Base-by-base conservation (phyloP, 1,284 basidiomycete species). In the Moniliophthora roreri region DNA sequence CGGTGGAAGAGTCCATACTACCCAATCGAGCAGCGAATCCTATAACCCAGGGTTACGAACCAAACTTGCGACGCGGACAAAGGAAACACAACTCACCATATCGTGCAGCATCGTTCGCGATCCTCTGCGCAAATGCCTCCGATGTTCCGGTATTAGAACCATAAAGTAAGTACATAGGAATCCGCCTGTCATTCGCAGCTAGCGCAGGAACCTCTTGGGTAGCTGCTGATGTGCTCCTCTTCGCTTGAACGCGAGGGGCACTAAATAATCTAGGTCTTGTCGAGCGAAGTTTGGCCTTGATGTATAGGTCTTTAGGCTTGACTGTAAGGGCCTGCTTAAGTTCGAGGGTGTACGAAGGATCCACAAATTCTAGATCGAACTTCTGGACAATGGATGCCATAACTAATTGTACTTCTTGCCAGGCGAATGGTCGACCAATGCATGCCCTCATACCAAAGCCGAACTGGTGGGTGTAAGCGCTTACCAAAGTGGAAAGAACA, bases 81-180 rank as follows among this genome's bases (percentile, higher is more conserved):
- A 46, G 16, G 32, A 51, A 9, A 41, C 20, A n/a, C 18, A 15
- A 51, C 67, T 13, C 52, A 75, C 75, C 78, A 58, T 74, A 69
- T 2, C 59, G 53, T 0, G 69, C 56, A 8, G 75, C 77, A 49
- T 71, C 72, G 46, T 67, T 70, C 1, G 71, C 74, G 18, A 81
- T 65, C 28, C 78, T 64, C 61, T 77, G 75, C 2, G 79, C 78
- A 55, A 81, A 79, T 20, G 73, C 70, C 62, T 80, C 76, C 24
- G 74, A 79, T 0, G 78, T 77, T 10, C 79, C 79, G 7, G 77
- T 75, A 62, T 81, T 81, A 44, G 75, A 77, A 2, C 77, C 77
- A 60, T 76, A 78, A 51, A 78, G 60, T 6, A 78, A 64, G 52
- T 76, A 73, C 53, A 78, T 49, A 48, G 70, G 70, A 4, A 51